Conservation (phyloP, 306 rosid genomes). For the Casuarina glauca region DNA sequence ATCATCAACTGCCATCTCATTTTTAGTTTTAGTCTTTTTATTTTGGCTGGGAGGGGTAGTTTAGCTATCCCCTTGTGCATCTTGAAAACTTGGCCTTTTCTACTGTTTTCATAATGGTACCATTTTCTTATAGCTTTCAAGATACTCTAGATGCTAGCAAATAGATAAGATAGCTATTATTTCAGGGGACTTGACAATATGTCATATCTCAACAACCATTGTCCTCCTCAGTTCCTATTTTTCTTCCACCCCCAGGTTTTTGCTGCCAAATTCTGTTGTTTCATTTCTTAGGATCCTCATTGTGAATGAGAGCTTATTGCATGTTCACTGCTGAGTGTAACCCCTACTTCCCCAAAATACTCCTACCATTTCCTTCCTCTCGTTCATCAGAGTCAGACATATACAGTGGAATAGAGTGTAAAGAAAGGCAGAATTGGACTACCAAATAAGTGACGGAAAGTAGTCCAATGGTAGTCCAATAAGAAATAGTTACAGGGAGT, state of each 20-base stretch:
- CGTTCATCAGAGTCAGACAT: not conserved
- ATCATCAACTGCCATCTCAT: not conserved
- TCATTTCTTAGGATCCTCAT: constrained; percentile 3
- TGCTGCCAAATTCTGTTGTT: constrained; percentile 10
- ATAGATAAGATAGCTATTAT: not conserved
- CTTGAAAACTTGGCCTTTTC: not conserved
- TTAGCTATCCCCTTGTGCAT: not conserved
- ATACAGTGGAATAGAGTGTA: not conserved
- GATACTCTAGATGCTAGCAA: not conserved
- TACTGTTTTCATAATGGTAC: not conserved
- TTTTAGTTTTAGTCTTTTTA: not conserved
- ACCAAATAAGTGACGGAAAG: not conserved
- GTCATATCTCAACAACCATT: not conserved
- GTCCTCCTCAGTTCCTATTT: constrained; percentile 1
- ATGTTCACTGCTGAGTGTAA: not conserved
- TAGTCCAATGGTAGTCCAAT: too few species aligned
- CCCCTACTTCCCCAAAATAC: not conserved
- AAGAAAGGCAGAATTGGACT: not conserved
- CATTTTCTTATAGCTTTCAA: not conserved
- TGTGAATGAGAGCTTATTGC: constrained; percentile 4
- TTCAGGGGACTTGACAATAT: not conserved
- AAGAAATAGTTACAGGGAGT: too few species aligned
- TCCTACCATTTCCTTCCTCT: not conserved
- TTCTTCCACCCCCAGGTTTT: not conserved
- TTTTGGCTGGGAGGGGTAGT: not conserved